These are phyloP conservation scores for Lactarius akahatsu DNA, from an alignment of 768 basidiomycete species.

Conservation along the genomic window DNA sequence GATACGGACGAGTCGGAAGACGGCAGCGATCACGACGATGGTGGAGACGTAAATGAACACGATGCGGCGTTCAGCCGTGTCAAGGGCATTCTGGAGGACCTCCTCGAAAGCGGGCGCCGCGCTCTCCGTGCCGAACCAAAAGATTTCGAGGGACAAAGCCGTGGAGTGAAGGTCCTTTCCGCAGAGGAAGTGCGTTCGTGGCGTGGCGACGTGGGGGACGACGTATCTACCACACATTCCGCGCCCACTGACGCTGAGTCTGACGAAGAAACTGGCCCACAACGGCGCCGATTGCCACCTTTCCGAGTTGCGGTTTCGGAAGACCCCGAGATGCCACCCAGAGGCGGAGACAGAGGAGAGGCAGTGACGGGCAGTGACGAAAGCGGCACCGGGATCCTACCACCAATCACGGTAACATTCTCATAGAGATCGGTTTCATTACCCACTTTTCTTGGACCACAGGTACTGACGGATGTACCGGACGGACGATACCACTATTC, in stretches of 20 bases:
- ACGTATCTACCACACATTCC: slow-evolving; percentile 24
- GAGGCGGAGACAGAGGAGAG: slow-evolving; percentile 36
- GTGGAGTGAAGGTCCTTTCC: slow-evolving; percentile 64
- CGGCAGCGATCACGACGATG: slow-evolving; percentile 42
- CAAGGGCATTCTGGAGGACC: slow-evolving; percentile 57
- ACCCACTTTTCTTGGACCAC: too few species aligned
- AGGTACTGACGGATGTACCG: slow-evolving; percentile 3
- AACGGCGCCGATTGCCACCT: slow-evolving; percentile 27
- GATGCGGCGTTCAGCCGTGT: slow-evolving; percentile 66
- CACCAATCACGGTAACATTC: slow-evolving; percentile 48
- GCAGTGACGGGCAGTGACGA: slow-evolving; percentile 30
- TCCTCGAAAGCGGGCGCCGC: slow-evolving; percentile 55
- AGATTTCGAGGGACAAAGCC: slow-evolving; percentile 47
- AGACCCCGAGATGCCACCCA: slow-evolving; percentile 24
- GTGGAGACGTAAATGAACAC: slow-evolving; percentile 32
- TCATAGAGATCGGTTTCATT: slow-evolving; percentile 32
- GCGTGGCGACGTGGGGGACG: slow-evolving; percentile 36
- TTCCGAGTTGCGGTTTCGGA: slow-evolving; percentile 30
- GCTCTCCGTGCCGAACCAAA: slow-evolving; percentile 60
- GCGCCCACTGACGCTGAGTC: slow-evolving; percentile 27
- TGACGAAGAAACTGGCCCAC: slow-evolving; percentile 25
- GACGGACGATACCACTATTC: slow-evolving; percentile 29
- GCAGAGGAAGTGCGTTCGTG: slow-evolving; percentile 70
- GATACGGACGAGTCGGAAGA: slow-evolving; percentile 32
- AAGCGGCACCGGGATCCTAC: slow-evolving; percentile 31